A percentile compares a stretch with the other conserved stretches of the same genome.
phyloP scores from a whole-genome alignment of 2,329 filamentous ascomycete species.

The Ceratocystis diversiconidia region DNA sequence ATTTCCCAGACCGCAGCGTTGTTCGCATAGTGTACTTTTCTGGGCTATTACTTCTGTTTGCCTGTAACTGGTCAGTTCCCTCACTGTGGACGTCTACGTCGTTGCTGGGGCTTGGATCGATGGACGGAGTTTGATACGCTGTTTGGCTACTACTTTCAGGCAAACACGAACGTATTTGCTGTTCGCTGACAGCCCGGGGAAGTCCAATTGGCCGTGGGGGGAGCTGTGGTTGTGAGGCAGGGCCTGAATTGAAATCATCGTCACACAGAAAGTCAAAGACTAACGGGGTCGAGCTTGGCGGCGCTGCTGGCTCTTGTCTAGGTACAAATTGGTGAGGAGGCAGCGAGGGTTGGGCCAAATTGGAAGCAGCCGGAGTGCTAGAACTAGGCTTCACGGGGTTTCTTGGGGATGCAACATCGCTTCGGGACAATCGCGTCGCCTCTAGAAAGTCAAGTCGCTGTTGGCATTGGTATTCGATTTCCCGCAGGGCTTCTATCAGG shows the following conservation, averaged over 20 bases:
- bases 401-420: constrained; percentile 19
- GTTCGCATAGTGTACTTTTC: constrained; percentile 49
- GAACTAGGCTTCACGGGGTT: background rate
- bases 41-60: constrained; percentile 37
- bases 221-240: background rate
- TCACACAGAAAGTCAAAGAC: background rate
- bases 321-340: background rate
- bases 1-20: constrained; percentile 39
- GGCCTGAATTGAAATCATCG: background rate
- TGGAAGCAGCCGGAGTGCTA: background rate
- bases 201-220: background rate
- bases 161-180: background rate
- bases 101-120: background rate
- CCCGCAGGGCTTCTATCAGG: constrained; percentile 63
- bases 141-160: background rate
- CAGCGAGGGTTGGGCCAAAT: background rate
- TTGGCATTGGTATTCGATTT: constrained; percentile 82
- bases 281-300: background rate
- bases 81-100: background rate
- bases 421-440: constrained; percentile 55
- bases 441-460: constrained; percentile 82
- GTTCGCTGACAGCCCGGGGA: constrained; percentile 19
- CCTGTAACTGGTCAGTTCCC: background rate
- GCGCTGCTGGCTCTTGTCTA: background rate
- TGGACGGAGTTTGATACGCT: background rate